A percentile compares a stretch with the other conserved stretches of the same genome.
phyloP scores from a whole-genome alignment of 306 rosid species.

The Pyrus pyrifolia region DNA sequence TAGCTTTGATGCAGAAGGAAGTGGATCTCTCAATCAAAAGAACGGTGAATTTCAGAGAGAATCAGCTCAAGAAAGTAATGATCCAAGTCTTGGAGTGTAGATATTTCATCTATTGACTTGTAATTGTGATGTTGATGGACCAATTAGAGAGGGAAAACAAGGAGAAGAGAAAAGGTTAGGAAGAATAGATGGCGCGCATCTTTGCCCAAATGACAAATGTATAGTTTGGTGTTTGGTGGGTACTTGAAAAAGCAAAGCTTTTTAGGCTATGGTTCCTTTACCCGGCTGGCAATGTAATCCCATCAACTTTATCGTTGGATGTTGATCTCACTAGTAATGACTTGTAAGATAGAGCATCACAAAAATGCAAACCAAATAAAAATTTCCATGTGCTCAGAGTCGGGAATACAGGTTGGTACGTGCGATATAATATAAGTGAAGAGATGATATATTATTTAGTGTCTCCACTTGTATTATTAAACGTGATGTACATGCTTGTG shows the following conservation, averaged over 20 bases:
- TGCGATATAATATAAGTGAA: too few relatives aligned
- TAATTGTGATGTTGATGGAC: not conserved
- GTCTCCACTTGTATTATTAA: too few relatives aligned
- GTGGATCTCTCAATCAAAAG: constrained; percentile 45
- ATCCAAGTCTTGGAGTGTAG: constrained; percentile 42
- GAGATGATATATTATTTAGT: too few relatives aligned
- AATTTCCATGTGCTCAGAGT: too few relatives aligned
- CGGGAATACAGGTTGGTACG: too few relatives aligned
- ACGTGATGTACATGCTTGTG: too few relatives aligned
- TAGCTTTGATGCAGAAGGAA: constrained; percentile 69
- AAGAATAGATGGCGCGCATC: constrained; percentile 2
- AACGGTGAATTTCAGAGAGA: constrained; percentile 35
- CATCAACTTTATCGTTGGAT: constrained; percentile 11
- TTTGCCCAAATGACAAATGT: constrained; percentile 43
- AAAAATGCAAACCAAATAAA: not conserved
- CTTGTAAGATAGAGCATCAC: not conserved
- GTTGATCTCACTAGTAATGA: not conserved
- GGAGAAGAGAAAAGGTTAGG: too few relatives aligned
- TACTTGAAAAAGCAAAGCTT: constrained; percentile 15
- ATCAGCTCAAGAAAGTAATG: constrained; percentile 30
- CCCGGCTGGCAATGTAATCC: constrained; percentile 11
- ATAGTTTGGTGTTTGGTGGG: constrained; percentile 21
- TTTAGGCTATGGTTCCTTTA: constrained; percentile 18
- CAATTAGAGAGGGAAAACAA: too few relatives aligned
- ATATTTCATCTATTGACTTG: constrained; percentile 4